Percentiles rank a stretch among this genome's conserved stretches.
These are phyloP conservation scores for Filosporella fistucella DNA, from an alignment of 495 filamentous ascomycete genomes.

Conservation along the genomic window DNA sequence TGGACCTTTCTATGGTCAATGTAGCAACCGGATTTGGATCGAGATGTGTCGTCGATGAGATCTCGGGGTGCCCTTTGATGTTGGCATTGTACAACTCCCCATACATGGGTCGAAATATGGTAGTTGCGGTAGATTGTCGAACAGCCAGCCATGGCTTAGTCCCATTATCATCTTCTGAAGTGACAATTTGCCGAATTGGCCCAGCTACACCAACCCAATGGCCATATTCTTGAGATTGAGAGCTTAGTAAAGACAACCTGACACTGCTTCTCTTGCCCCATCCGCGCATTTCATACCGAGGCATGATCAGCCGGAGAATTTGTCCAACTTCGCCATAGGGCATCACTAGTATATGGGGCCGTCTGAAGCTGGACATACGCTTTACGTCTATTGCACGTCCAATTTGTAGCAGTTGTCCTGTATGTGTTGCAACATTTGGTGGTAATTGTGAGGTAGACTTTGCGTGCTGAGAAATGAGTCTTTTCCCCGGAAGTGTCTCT, in stretches of 20 bases:
- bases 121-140: constrained; percentile 50
- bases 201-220: constrained; percentile 52
- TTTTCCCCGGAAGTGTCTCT: constrained; percentile 15
- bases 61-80: not conserved
- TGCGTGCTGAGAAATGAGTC: not conserved
- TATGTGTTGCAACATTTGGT: not conserved
- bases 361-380: not conserved
- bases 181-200: constrained; percentile 64
- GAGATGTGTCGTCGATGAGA: constrained; percentile 43
- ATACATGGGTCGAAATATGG: constrained; percentile 53
- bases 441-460: not conserved
- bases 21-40: constrained; percentile 57
- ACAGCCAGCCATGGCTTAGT: constrained; percentile 57
- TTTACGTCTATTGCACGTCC: constrained; percentile 6
- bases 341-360: constrained; percentile 36
- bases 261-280: constrained; percentile 38
- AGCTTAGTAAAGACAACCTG: constrained; percentile 33
- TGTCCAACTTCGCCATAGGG: constrained; percentile 46
- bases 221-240: constrained; percentile 35
- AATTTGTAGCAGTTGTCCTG: constrained; percentile 11
- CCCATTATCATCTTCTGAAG: constrained; percentile 45
- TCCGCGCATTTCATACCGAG: constrained; percentile 34
- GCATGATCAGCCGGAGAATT: constrained; percentile 42
- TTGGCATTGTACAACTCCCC: constrained; percentile 3
- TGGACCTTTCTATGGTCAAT: constrained; percentile 47